Evolutionary conservation across 192 early-diverging fungal genomes (phyloP), one percentile per base, ranked within the genome.

Genomic region (Coemansia umbellata): DNA sequence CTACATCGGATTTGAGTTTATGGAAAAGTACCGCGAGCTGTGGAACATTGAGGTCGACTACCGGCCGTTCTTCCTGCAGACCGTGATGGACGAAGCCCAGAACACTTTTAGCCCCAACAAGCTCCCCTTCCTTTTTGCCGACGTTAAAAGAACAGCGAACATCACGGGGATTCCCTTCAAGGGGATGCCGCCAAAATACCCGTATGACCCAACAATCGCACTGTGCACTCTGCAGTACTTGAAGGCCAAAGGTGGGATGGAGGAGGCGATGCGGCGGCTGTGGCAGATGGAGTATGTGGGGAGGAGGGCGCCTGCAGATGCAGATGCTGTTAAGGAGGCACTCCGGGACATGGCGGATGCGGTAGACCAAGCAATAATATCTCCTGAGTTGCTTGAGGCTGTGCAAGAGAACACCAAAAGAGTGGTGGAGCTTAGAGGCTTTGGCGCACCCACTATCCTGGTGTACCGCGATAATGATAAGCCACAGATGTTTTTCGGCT

Each of bases 1-100:
- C 53, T 73, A 73, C 54, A 60, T 73, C 5, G 69, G 69, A 9
- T 73, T 73, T 24, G 69, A 73, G 63, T 73, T 73, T 54, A 73
- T 73, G 69, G 69, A 73, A 39, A 58, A 42, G 30, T 73, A 73
- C 55, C 43, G 41, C 15, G 14, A 37, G 36, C 54, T 73, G 9
- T 73, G 69, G 69, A 45, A 60, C 43, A 53, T 73, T 27, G 19
- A 60, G 2, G 63, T 73, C 1, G 69, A 73, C 42, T 73, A 73
- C 54, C 58, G 69, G 2, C 69, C 69, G 13, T 66, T 73, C 41
- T 28, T 31, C 36, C 44, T 73, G 9, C 37, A 31, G 7, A 32
- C 65, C 0, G 69, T 66, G 8, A 62, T 73, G 69, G 54, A 47
- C 8, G 53, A 61, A 2, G 58, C 69, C 15, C 37, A 60, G 19